phyloP scores from a whole-genome alignment of 2,329 filamentous ascomycete species.

The Penicillium expansum region DNA sequence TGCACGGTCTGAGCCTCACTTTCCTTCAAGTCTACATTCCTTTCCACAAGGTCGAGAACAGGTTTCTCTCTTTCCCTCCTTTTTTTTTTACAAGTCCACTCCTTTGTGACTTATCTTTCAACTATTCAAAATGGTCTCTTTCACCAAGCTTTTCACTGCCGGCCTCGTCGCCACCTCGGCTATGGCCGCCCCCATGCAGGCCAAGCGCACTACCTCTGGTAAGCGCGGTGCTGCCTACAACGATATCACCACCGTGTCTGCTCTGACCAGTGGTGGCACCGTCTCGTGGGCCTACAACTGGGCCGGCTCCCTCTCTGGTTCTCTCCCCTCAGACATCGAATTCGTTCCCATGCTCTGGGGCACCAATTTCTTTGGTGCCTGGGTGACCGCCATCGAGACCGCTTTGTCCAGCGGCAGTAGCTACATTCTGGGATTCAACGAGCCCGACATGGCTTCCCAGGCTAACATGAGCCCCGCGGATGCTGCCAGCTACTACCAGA shows the following conservation, averaged over 20 bases:
- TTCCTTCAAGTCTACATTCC: conserved; percentile 24
- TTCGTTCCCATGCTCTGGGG: conserved; percentile 50
- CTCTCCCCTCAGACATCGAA: conserved; percentile 36
- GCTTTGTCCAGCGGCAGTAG: conserved; percentile 35
- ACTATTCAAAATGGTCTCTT: conserved; percentile 38
- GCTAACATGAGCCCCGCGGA: conserved; percentile 38
- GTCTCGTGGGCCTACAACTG: conserved; percentile 50
- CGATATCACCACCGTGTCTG: conserved; percentile 30
- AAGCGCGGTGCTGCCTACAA: conserved; percentile 44
- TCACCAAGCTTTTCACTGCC: conserved; percentile 34
- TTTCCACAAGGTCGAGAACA: conserved; percentile 20
- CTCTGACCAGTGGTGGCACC: conserved; percentile 30
- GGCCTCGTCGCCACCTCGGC: conserved; percentile 36
- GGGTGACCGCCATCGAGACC: conserved; percentile 34
- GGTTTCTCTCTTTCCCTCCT: conserved; percentile 22
- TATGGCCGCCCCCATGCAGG: conserved; percentile 33
- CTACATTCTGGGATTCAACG: conserved; percentile 48
- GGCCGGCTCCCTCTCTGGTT: conserved; percentile 33
- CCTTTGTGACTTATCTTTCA: conserved; percentile 4
- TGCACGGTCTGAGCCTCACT: conserved; percentile 31
- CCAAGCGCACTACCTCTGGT: conserved; percentile 21
- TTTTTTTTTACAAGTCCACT: conserved; percentile 9
- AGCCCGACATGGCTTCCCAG: conserved; percentile 43
- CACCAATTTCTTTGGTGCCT: conserved; percentile 34
- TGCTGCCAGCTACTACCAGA: conserved; percentile 38